phyloP scores from a whole-genome alignment of 352 stramenopile species.

The Phytophthora aleatoria region DNA sequence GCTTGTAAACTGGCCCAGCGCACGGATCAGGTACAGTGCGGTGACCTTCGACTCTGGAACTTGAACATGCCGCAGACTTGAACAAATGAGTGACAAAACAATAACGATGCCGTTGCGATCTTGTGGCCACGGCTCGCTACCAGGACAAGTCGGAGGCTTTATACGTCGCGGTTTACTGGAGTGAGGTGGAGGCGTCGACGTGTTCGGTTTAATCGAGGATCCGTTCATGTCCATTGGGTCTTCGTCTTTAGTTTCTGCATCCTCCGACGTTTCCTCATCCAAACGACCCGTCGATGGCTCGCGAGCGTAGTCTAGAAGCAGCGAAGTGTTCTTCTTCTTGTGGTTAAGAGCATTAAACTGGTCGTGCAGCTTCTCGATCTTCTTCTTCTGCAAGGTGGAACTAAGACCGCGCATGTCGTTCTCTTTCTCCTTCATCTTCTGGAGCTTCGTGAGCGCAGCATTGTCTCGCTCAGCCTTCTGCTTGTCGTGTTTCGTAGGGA shows the following conservation, averaged over 20 bases:
- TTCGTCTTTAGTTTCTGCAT: conserved; percentile 34
- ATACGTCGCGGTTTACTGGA: conserved; percentile 30
- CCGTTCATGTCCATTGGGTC: conserved; percentile 18
- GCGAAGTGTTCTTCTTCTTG: conserved; percentile 70
- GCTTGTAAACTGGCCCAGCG: conserved; percentile 86
- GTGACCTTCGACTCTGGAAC: conserved; percentile 89
- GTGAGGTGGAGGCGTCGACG: conserved; percentile 23
- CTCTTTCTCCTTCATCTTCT: conserved; percentile 72
- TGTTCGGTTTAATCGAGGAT: conserved; percentile 19
- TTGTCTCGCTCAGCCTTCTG: conserved; percentile 44
- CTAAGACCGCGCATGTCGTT: conserved; percentile 75
- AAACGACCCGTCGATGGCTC: conserved; percentile 28
- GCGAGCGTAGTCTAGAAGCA: conserved; percentile 64
- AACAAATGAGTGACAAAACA: conserved; percentile 85
- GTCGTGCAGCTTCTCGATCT: conserved; percentile 83
- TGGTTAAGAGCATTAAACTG: conserved; percentile 80
- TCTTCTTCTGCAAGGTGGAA: conserved; percentile 78
- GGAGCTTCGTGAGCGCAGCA: conserved; percentile 45
- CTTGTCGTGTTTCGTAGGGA: conserved; percentile 48
- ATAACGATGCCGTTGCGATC: conserved; percentile 88
- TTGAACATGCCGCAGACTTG: conserved; percentile 83
- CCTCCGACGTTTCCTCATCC: conserved; percentile 34
- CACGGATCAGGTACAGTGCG: conserved; percentile 92
- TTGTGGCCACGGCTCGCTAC: conserved; percentile 42
- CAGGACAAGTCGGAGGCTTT: conserved; percentile 25